phyloP scores from a whole-genome alignment of 2,329 filamentous ascomycete genomes.

The Calonectria hawksworthii region DNA sequence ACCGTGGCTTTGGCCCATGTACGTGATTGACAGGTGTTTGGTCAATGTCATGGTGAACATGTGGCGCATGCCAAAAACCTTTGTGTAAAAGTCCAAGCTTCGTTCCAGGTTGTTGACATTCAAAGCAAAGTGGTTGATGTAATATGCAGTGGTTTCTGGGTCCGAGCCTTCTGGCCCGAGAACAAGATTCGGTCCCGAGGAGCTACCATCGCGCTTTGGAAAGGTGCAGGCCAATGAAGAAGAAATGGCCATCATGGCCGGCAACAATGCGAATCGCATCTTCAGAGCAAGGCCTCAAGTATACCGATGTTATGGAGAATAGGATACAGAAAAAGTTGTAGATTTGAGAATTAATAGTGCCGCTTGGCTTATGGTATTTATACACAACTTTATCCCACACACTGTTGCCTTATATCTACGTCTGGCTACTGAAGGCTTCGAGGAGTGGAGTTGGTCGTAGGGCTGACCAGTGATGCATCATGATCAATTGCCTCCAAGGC shows the following conservation, averaged over 20 bases:
- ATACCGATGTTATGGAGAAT: not conserved
- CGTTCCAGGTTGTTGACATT: constrained; percentile 9
- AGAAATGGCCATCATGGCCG: not conserved
- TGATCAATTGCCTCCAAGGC: not conserved
- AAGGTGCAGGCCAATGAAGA: not conserved
- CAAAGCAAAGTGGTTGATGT: constrained; percentile 3
- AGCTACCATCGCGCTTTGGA: not conserved
- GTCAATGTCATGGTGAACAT: constrained; percentile 8
- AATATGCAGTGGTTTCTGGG: constrained; percentile 7
- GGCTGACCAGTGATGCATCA: not conserved
- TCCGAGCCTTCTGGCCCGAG: not conserved
- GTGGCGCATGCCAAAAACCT: constrained; percentile 16
- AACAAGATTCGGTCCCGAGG: not conserved
- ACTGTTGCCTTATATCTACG: not conserved
- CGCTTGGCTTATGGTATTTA: not conserved
- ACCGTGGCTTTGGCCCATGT: constrained; percentile 7
- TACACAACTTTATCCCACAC: not conserved
- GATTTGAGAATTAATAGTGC: not conserved
- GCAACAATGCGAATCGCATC: not conserved
- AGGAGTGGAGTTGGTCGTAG: not conserved
- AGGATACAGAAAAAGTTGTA: not conserved
- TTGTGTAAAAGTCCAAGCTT: constrained; percentile 18
- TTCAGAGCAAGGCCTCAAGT: not conserved
- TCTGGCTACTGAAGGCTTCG: not conserved
- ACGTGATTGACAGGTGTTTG: not conserved